Base-by-base conservation (phyloP, 306 rosid species). In the Oemleria cerasiformis region DNA sequence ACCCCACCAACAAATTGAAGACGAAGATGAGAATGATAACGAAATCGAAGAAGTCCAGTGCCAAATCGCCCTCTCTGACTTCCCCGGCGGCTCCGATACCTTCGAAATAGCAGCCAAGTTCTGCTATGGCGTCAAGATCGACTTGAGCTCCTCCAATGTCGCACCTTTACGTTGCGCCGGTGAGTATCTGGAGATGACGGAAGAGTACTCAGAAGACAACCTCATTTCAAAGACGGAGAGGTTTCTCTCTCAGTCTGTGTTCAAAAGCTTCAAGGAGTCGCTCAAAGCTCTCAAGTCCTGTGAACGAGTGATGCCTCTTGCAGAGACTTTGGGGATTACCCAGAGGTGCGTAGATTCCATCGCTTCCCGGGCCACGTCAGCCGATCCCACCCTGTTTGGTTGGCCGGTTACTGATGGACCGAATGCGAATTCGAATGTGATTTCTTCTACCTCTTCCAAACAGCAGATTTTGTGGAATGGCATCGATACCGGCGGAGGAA, bases 121-220 rank as follows among this genome's bases (percentile, higher is more conserved):
- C 77, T 91, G 96, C 75, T 94, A 94, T 58, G 97, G 97, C 36
- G 99, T 94, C 68, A 94, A 89, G 82, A 80, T 87, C 63, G 99
- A 94, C 63, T 63, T 91, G 19, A 80, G 81, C 69, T 65, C 97
- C 54, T 64, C 88, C 84, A 94, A 89, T 71, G 97, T 82, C n/a
- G 97, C 84, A 16, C 85, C 89, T 5, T 94, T 94, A 50, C 96
- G 99, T 14, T 94, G 99, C 75, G 99, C 99, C 63, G 99, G 96
- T 0, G 97, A 94, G 83, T 88, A 84, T 70, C 83, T 94, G 36
- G 96, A 94, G 6, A 94, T 94, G 99, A 89, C 99, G 2, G 97
- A 94, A 53, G 89, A 89, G 16, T 95, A 82, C 76, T 85, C 92
- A 1, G 99, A 86, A 49, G 97, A 89, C 71, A 95, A 95, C 65